These are phyloP conservation scores for Auricularia cornea DNA, from an alignment of 768 basidiomycete genomes.

Conservation along the genomic window DNA sequence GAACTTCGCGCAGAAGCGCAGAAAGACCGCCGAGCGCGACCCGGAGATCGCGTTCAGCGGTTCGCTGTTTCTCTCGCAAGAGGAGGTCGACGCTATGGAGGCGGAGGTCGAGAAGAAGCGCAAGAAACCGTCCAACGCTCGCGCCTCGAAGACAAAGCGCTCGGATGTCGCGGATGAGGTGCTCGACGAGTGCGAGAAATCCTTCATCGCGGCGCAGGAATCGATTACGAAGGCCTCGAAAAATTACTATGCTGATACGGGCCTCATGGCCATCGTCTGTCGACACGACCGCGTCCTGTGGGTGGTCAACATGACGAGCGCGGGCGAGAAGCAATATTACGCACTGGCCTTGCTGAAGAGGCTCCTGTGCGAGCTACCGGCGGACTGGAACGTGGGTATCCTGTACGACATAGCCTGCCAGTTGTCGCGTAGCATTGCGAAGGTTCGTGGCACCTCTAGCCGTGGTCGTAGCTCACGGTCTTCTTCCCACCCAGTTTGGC, in stretches of 20 bases:
- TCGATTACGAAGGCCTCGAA: too few relatives aligned
- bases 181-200: too few relatives aligned
- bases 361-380: neutral
- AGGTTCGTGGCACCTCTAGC: neutral
- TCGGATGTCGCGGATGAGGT: too few relatives aligned
- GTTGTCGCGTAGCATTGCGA: neutral
- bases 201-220: too few relatives aligned
- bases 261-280: too few relatives aligned
- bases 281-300: too few relatives aligned
- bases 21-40: neutral
- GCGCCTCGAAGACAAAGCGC: neutral
- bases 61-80: neutral
- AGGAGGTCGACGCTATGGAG: neutral
- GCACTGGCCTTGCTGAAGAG: neutral
- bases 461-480: neutral
- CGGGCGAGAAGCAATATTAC: too few relatives aligned
- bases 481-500: neutral
- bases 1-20: slow-evolving; percentile 2
- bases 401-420: slow-evolving; percentile 7
- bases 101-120: neutral
- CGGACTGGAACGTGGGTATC: neutral
- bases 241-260: too few relatives aligned
- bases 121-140: neutral
- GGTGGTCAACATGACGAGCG: too few relatives aligned
- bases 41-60: neutral